Base-by-base conservation (phyloP, 208 protist species). In the Wallacemonas rigidus region DNA sequence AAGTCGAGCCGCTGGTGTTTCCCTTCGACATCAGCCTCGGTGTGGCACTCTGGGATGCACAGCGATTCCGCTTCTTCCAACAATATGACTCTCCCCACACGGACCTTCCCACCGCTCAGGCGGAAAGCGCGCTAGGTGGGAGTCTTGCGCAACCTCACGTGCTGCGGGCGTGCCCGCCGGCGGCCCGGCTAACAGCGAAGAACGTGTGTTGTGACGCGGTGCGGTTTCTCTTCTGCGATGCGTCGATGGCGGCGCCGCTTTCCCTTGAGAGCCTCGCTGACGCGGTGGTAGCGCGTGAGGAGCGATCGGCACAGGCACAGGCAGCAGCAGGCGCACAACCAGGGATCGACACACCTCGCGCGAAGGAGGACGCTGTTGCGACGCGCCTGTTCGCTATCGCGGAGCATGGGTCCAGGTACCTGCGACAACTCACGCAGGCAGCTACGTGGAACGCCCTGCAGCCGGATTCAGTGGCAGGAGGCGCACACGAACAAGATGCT, bases 1-100 rank as follows among this genome's bases (percentile, higher is more conserved):
- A 70, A 3, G 87, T 95, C 8, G 62, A 70, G 14, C 91, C 91
- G 35, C 82, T 98, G 11, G 72, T 98, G 5, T 93, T 91, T 63
- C 90, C 92, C 2, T 95, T 85, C 51, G 65, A 88, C 74, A 86
- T 96, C 36, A 79, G 87, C 1, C 47, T 50, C 1, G 67, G 62
- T 8, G 57, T 8, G 36, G 77, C 91, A 38, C 78, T 97, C 36
- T 12, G 36, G 14, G 88, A 95, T 39, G 47, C 69, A 17, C 55
- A 60, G 38, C 68, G 80, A 0, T 96, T 93, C 75, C 69, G 81
- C 0, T 96, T 89, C 56, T 96, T 96, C 72, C 43, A 79, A 2
- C 68, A 60, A 2, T 76, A 68, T 44, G 17, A 62, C 1, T 87
- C 79, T 15, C 87, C 85, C 3, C 89, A 87, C 57, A 48, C 51